Evolutionary conservation across 495 filamentous ascomycete species (phyloP).

Genomic region (Polyplosphaeria fusca): DNA sequence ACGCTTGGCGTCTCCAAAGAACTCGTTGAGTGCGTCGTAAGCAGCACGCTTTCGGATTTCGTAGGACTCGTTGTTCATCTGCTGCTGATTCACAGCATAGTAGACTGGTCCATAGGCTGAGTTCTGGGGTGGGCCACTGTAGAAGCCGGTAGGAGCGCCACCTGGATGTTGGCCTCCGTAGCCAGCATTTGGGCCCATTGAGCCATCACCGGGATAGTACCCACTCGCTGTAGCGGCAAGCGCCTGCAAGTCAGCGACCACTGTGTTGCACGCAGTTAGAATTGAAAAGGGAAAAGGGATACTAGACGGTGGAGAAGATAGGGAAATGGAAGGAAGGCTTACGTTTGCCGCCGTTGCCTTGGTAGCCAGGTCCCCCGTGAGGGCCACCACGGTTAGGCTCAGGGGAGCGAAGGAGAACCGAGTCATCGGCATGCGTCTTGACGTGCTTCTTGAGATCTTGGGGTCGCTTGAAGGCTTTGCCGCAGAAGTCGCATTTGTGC

Average conservation of each 20-base stretch:
- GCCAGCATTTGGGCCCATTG: constrained; percentile 29
- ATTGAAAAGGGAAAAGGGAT: constrained; percentile 16
- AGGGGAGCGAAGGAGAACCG: constrained; percentile 76
- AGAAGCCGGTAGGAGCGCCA: constrained; percentile 47
- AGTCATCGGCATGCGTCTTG: constrained; percentile 99
- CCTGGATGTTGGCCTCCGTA: constrained; percentile 33
- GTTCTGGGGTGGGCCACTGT: constrained; percentile 55
- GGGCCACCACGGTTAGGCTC: constrained; percentile 55
- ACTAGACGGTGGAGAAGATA: constrained; percentile 9
- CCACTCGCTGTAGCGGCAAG: constrained; percentile 44
- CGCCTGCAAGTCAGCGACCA: constrained; percentile 50
- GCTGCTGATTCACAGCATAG: constrained; percentile 60
- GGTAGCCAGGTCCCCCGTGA: constrained; percentile 53
- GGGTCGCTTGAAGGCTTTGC: constrained; percentile 98
- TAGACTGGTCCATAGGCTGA: constrained; percentile 67
- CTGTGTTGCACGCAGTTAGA: constrained; percentile 33
- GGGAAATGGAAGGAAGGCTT: constrained; percentile 39
- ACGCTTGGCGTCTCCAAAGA: constrained; percentile 88
- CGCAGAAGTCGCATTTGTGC: constrained; percentile 97
- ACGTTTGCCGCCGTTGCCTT: constrained; percentile 54
- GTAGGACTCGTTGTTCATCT: constrained; percentile 50
- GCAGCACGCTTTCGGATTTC: constrained; percentile 74
- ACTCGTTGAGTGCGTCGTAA: constrained; percentile 85
- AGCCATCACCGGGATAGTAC: constrained; percentile 38
- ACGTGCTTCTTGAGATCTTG: constrained; percentile 99